phyloP scores from a whole-genome alignment of 768 basidiomycete species.

The Kwoniella europaea region DNA sequence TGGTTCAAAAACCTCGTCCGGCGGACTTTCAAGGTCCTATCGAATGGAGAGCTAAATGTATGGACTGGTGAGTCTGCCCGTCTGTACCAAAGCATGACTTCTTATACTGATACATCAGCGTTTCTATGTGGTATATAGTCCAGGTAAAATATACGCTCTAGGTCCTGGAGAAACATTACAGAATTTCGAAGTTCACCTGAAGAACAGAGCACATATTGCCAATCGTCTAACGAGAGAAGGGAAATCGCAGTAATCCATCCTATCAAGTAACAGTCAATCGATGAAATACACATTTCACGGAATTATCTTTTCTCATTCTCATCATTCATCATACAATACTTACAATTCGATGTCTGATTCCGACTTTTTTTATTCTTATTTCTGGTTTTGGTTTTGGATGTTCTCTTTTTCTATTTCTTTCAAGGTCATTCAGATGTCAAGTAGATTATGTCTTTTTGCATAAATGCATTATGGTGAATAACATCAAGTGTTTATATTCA shows the following conservation, averaged over 20 bases:
- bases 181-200: slow-evolving; percentile 90
- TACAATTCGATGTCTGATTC: background rate
- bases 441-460: background rate
- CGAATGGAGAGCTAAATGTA: slow-evolving; percentile 94
- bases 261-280: too few species aligned
- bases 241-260: slow-evolving; percentile 15
- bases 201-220: slow-evolving; percentile 57
- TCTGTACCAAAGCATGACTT: background rate
- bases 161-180: slow-evolving; percentile 83
- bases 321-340: background rate
- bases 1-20: slow-evolving; percentile 67
- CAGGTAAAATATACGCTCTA: slow-evolving; percentile 78
- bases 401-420: background rate
- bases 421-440: background rate
- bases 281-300: too few species aligned
- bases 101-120: background rate
- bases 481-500: too few species aligned
- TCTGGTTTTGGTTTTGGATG: background rate
- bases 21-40: slow-evolving; percentile 62
- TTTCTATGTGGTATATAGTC: slow-evolving; percentile 26
- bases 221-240: slow-evolving; percentile 38
- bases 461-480: too few species aligned
- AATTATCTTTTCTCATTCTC: too few species aligned
- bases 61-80: slow-evolving; percentile 74
- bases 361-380: background rate